A percentile compares a stretch with the other conserved stretches of the same genome.
phyloP scores from a whole-genome alignment of 2,329 filamentous ascomycete species.

The Ophiocordyceps camponoti-leonardi region DNA sequence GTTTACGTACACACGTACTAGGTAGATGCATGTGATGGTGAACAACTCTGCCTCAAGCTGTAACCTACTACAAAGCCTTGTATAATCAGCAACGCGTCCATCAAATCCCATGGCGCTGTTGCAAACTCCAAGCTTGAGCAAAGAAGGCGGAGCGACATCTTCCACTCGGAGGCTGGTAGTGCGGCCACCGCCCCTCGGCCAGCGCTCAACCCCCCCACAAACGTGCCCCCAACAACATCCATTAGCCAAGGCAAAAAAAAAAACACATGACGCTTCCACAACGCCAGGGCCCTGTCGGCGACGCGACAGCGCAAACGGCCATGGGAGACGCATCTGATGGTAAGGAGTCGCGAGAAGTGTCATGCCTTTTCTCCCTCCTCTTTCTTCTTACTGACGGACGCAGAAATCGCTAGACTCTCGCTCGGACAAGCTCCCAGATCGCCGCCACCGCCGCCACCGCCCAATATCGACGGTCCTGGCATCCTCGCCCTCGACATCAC shows the following conservation, averaged over 20 bases:
- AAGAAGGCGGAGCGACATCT: too few relatives aligned
- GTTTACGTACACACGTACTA: background rate
- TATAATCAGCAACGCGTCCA: too few relatives aligned
- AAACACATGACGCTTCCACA: background rate
- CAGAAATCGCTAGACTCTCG: conserved; percentile 24
- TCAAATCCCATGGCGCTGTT: too few relatives aligned
- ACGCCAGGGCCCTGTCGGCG: background rate
- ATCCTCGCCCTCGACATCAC: conserved; percentile 43
- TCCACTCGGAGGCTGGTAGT: too few relatives aligned
- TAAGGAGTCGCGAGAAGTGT: conserved; percentile 5
- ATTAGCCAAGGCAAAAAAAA: background rate
- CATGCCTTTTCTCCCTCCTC: background rate
- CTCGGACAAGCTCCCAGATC: conserved; percentile 15
- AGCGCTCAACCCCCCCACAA: background rate
- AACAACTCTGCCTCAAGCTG: too few relatives aligned
- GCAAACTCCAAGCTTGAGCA: too few relatives aligned
- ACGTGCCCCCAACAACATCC: background rate
- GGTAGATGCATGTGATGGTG: too few relatives aligned
- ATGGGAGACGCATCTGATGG: conserved; percentile 14
- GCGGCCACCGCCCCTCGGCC: too few relatives aligned
- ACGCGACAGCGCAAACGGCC: background rate
- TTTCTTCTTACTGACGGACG: background rate
- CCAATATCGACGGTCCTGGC: conserved; percentile 26
- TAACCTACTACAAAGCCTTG: too few relatives aligned
- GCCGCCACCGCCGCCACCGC: conserved; percentile 17